Evolutionary conservation across 1,284 basidiomycete species (phyloP).

Genomic region (Ganoderma meredithae): DNA sequence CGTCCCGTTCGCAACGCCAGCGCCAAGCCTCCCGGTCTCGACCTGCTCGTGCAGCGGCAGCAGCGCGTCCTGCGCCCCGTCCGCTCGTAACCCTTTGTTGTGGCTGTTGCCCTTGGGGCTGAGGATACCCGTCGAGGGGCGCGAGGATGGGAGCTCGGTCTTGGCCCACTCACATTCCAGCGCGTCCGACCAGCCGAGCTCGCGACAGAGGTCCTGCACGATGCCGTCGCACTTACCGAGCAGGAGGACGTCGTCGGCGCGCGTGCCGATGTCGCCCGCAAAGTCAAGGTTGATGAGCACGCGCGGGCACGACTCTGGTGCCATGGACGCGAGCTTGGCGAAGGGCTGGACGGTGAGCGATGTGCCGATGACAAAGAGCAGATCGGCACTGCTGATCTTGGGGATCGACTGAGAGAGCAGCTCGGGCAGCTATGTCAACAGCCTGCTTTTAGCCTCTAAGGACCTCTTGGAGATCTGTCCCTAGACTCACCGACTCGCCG

Average conservation of each 20-base stretch:
- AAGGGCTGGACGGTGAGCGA: constrained; percentile 86
- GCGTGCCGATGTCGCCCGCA: constrained; percentile 66
- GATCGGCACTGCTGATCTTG: constrained; percentile 70
- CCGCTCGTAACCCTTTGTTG: constrained; percentile 26
- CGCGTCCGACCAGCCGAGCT: constrained; percentile 77
- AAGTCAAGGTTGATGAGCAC: constrained; percentile 74
- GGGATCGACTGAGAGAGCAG: constrained; percentile 59
- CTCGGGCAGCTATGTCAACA: constrained; percentile 58
- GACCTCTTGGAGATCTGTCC: no score
- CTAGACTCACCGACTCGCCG: constrained; percentile 69
- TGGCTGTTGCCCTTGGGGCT: not conserved
- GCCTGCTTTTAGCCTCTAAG: not conserved
- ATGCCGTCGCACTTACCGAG: constrained; percentile 76
- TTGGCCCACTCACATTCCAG: constrained; percentile 63
- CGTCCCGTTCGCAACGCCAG: constrained; percentile 19
- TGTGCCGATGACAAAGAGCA: constrained; percentile 93
- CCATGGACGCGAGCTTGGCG: constrained; percentile 65
- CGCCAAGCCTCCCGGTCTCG: constrained; percentile 11
- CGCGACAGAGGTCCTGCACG: constrained; percentile 61
- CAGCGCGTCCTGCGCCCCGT: constrained; percentile 28
- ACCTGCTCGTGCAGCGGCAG: constrained; percentile 22
- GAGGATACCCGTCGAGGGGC: constrained; percentile 13
- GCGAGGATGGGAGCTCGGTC: constrained; percentile 43
- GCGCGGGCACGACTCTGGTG: constrained; percentile 63
- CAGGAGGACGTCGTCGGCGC: constrained; percentile 63